Conservation (phyloP, 176 grass and related monocot genomes). For the Juncus inflexus region DNA sequence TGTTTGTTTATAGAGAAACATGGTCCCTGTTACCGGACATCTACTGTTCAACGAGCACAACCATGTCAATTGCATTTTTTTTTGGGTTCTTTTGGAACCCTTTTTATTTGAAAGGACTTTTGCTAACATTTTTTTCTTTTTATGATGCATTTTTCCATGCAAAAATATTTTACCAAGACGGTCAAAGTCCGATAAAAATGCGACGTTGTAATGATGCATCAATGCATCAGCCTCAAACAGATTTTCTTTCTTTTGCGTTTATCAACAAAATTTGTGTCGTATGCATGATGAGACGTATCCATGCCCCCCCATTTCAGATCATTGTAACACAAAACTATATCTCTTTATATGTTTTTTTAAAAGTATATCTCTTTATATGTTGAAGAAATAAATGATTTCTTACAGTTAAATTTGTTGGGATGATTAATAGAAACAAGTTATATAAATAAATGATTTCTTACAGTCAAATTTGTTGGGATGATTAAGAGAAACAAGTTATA, state of each 20-base stretch:
- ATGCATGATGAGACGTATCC: slow-evolving; percentile 10
- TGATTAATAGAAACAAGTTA: too few species aligned
- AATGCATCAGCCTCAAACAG: neutral
- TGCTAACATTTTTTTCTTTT: neutral
- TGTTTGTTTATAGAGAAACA: slow-evolving; percentile 13
- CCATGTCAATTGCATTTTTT: too few species aligned
- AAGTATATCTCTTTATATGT: too few species aligned
- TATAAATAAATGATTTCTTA: too few species aligned
- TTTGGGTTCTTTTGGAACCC: neutral
- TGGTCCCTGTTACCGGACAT: slow-evolving; percentile 20
- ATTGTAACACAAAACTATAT: too few species aligned
- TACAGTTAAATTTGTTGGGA: too few species aligned
- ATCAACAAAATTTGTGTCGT: neutral
- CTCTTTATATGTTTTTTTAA: too few species aligned
- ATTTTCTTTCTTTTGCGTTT: slow-evolving; percentile 5
- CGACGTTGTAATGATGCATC: neutral
- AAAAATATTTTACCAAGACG: neutral
- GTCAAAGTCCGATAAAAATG: neutral
- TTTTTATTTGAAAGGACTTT: too few species aligned
- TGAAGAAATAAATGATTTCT: too few species aligned
- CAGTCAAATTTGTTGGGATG: too few species aligned
- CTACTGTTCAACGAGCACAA: too few species aligned
- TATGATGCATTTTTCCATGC: neutral
- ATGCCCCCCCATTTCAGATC: neutral
- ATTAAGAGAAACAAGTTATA: too few species aligned